Conservation (phyloP, 2,329 filamentous ascomycete genomes). For the Alternaria gaisen region DNA sequence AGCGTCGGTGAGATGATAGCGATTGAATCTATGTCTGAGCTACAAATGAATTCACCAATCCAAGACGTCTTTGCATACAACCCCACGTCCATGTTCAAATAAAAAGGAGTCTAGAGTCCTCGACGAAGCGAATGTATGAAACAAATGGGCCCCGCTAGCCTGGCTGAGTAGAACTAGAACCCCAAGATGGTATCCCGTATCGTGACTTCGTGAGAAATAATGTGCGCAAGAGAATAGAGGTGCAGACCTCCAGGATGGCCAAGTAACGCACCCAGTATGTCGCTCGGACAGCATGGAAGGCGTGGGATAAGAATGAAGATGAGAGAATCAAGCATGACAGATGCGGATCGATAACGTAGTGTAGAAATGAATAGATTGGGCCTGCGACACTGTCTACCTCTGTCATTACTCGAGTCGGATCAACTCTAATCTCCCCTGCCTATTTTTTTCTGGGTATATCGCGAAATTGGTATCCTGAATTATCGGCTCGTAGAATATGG, state of each 20-base stretch:
- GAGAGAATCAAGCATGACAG: constrained; percentile 31
- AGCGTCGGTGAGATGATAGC: neutral
- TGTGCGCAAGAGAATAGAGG: constrained; percentile 27
- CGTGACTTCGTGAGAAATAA: constrained; percentile 45
- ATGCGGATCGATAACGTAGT: constrained; percentile 37
- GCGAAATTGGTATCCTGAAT: constrained; percentile 43
- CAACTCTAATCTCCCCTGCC: constrained; percentile 31
- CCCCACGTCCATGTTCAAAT: constrained; percentile 7
- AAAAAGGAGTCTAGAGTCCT: constrained; percentile 2
- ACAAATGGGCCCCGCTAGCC: constrained; percentile 32
- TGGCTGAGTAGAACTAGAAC: constrained; percentile 21
- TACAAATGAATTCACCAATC: constrained; percentile 16
- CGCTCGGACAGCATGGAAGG: constrained; percentile 18
- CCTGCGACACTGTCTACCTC: constrained; percentile 51
- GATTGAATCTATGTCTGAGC: constrained; percentile 7
- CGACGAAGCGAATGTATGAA: constrained; percentile 29
- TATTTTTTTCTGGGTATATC: constrained; percentile 36
- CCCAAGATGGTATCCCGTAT: constrained; percentile 45
- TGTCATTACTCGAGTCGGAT: constrained; percentile 45
- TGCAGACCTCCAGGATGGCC: constrained; percentile 9
- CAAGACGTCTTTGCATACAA: constrained; percentile 10
- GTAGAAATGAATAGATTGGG: constrained; percentile 45
- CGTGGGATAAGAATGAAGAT: constrained; percentile 21
- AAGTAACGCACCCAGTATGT: neutral
- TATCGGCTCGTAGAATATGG: constrained; percentile 31